Conservation (phyloP, 1,139 yeast genomes). For the Yamadazyma jaroonii region DNA sequence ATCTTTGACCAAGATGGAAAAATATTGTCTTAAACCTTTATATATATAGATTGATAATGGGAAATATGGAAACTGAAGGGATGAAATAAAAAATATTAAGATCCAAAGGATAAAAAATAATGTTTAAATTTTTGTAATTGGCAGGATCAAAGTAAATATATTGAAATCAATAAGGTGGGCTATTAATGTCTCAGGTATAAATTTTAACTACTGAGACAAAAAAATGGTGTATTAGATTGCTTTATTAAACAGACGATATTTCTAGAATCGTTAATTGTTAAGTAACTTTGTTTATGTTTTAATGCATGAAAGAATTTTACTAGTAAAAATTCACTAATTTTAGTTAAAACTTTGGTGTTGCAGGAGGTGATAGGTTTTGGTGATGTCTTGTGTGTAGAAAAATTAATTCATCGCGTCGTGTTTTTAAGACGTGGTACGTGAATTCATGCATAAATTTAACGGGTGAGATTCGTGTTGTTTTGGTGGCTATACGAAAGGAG, state of each 20-base stretch:
- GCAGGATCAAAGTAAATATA: neutral
- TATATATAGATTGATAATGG: too few relatives aligned
- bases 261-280: neutral
- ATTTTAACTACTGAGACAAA: too few relatives aligned
- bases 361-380: slow-evolving; percentile 6
- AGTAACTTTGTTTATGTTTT: slow-evolving; percentile 1
- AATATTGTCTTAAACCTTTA: too few relatives aligned
- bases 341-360: slow-evolving; percentile 6
- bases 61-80: neutral
- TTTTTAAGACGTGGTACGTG: slow-evolving; percentile 3
- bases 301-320: slow-evolving; percentile 1
- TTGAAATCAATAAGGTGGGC: too few relatives aligned
- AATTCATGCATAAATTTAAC: neutral
- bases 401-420: slow-evolving; percentile 7
- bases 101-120: neutral
- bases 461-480: slow-evolving; percentile 1
- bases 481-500: too few relatives aligned
- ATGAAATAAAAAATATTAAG: neutral
- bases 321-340: neutral
- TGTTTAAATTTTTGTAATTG: neutral
- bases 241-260: slow-evolving; percentile 1
- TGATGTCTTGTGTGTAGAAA: neutral
- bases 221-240: neutral
- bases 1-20: neutral
- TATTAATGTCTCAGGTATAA: too few relatives aligned